Conservation (phyloP, 2,329 filamentous ascomycete species). For the Microcyclosporella mali region DNA sequence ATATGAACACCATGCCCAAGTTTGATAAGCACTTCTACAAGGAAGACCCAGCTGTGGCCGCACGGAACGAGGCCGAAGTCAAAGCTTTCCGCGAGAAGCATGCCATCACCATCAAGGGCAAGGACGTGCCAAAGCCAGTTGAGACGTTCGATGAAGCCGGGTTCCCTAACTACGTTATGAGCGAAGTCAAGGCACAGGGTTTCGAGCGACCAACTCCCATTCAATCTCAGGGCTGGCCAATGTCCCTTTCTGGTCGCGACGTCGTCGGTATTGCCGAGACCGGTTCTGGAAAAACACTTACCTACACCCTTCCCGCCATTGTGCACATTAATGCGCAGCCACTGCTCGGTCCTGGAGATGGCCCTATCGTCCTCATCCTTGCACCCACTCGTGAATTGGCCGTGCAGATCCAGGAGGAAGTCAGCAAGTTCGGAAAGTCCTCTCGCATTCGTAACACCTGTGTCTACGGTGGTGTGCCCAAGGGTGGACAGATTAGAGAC, state of each 20-base stretch:
- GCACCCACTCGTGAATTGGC: constrained; percentile 96
- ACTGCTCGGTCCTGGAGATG: constrained; percentile 87
- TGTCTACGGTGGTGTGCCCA: constrained; percentile 97
- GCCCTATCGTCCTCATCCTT: constrained; percentile 91
- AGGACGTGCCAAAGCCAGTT: constrained; percentile 82
- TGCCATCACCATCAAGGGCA: constrained; percentile 75
- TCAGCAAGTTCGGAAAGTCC: constrained; percentile 96
- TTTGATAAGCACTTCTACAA: constrained; percentile 99
- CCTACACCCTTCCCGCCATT: constrained; percentile 95
- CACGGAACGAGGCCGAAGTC: constrained; percentile 70
- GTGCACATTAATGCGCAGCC: constrained; percentile 99
- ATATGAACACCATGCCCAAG: constrained; percentile 73
- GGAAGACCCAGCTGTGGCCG: constrained; percentile 73
- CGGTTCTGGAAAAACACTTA: constrained; percentile 97
- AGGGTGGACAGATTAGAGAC: constrained; percentile 93
- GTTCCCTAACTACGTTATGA: constrained; percentile 95
- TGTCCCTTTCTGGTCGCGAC: constrained; percentile 96
- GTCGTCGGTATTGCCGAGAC: constrained; percentile 99
- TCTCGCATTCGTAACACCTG: constrained; percentile 98
- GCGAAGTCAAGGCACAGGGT: constrained; percentile 96
- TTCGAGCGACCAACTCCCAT: constrained; percentile 92
- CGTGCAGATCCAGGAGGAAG: constrained; percentile 97
- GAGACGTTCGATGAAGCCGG: constrained; percentile 97
- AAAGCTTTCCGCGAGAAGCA: constrained; percentile 81
- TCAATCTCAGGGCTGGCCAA: constrained; percentile 97